Base-by-base conservation (phyloP, 768 basidiomycete species). In the Phlegmacium glaucopus region DNA sequence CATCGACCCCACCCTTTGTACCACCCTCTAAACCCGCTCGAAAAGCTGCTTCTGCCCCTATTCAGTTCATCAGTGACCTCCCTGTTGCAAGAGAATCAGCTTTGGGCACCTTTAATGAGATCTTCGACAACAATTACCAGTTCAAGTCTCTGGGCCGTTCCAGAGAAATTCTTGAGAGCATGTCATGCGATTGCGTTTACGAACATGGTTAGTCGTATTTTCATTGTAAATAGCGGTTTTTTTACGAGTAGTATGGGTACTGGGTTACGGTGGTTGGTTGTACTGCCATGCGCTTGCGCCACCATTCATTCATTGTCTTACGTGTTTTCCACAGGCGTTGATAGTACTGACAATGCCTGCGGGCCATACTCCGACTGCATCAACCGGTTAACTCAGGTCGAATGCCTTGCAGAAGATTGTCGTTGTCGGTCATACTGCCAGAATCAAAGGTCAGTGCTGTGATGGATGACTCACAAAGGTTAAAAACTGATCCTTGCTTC, bases 351-450 rank as follows among this genome's bases (percentile, higher is more conserved):
- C 37, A 68, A 67, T 44, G 91, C 92, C 6, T 99, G 96, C 67
- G 92, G 94, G 18, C 79, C 83, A 32, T 74, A 79, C 51, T 92
- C 91, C 17, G 90, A 95, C 70, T 99, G 96, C 65, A 97, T 99
- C 71, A 99, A 98, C 67, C 78, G 94, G 48, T 80, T 98, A 51
- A 94, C 96, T 18, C 94, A 95, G 67, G 92, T 98, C 10, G 96
- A 99, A 68, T 99, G 96, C 68, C 68, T 94, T n/a, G 71, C 80
- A 11, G 86, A 79, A 32, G 94, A 97, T 56, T 99, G 96, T 71
- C 80, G 87, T 32, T 93, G 90, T 71, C 73, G 81, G 38, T 60
- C 69, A 6, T 75, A 85, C 57, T 99, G 96, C 65, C 86, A 84
- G 63, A 99, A 99, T 63, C 95, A 97, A 69, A 80, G 95, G 95